Percentiles rank a stretch among this genome's conserved stretches.
Evolutionary conservation across 2,329 filamentous ascomycete genomes (phyloP).

Genomic region (Tolypocladium tundrense): DNA sequence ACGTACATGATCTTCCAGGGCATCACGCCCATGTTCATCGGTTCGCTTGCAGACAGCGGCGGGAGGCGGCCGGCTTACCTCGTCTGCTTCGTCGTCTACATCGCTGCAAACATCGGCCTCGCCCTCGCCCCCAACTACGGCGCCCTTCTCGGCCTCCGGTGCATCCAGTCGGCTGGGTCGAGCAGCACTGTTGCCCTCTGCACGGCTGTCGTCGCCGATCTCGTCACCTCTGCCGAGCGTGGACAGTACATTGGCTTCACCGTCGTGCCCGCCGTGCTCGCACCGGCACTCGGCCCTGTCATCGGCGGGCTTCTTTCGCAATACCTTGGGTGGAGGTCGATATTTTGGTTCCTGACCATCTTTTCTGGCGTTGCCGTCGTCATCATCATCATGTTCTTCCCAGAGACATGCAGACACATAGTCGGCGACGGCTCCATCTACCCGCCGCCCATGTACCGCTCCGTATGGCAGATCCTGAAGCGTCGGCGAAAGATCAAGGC

Average conservation of each 20-base stretch:
- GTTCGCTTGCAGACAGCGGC: conserved; percentile 41
- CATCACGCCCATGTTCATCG: conserved; percentile 46
- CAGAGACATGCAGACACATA: conserved; percentile 37
- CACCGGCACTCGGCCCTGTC: conserved; percentile 40
- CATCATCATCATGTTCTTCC: conserved; percentile 37
- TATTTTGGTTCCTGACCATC: conserved; percentile 54
- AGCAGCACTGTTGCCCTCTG: conserved; percentile 49
- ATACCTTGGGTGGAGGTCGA: conserved; percentile 46
- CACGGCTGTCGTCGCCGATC: conserved; percentile 51
- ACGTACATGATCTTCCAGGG: conserved; percentile 53
- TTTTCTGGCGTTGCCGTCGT: conserved; percentile 27
- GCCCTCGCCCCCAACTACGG: conserved; percentile 37
- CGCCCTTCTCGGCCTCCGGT: conserved; percentile 41
- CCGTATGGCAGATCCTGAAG: conserved; percentile 19
- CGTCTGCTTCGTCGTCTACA: conserved; percentile 40
- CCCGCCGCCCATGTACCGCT: conserved; percentile 26
- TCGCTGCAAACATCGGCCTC: conserved; percentile 43
- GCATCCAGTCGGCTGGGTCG: conserved; percentile 47
- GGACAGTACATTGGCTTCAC: conserved; percentile 48
- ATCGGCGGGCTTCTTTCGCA: conserved; percentile 48
- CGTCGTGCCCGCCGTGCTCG: conserved; percentile 36
- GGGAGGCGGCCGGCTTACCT: conserved; percentile 46
- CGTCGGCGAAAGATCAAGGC: conserved; percentile 6
- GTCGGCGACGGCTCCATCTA: conserved; percentile 43
- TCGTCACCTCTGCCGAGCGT: conserved; percentile 51